Evolutionary conservation across 768 basidiomycete species (phyloP), one percentile per base, ranked within the genome.

Genomic region (Podaxis carcinomalis): DNA sequence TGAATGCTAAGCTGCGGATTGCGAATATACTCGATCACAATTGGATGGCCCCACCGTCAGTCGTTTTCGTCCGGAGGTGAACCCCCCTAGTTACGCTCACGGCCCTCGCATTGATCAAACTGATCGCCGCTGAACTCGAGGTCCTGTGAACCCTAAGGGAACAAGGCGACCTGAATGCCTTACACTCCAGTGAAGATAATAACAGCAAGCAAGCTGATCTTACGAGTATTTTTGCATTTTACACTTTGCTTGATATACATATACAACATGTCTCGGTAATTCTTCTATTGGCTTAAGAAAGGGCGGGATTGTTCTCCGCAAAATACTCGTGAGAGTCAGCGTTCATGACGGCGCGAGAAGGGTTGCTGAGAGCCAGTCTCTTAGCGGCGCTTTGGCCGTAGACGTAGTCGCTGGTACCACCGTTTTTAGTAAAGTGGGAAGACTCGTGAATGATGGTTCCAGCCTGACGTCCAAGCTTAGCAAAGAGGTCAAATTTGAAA

Each of bases 321-420:
- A 79, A 79, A 72, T 80, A 80, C 58, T 82, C 79, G 64, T 80
- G 77, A 50, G 64, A 72, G 62, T 82, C 79, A 9, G 79, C 79
- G 62, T 81, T 81, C 49, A 62, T 28, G 51, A 80, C 68, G 7
- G 77, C 79, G 28, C 69, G 19, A 28, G 57, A 54, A 39, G 78
- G 73, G 69, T 73, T 75, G 69, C 73, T 77, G 63, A 67, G 72
- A 16, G 81, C 80, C 16, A 82, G 73, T 14, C 60, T 64, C 70
- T 76, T 77, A 47, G 76, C 75, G 14, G 59, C 68, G 27, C 66
- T 67, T 67, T 83, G 80, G 60, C 79, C 78, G 61, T 80, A 82
- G 23, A 69, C 77, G 60, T 76, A 69, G 66, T 81, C 79, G 27
- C 77, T 56, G 13, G 81, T 80, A 40, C 74, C 75, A 47, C 72